Conservation (phyloP, 2,329 filamentous ascomycete genomes). For the Penicillium aurantiogriseum region DNA sequence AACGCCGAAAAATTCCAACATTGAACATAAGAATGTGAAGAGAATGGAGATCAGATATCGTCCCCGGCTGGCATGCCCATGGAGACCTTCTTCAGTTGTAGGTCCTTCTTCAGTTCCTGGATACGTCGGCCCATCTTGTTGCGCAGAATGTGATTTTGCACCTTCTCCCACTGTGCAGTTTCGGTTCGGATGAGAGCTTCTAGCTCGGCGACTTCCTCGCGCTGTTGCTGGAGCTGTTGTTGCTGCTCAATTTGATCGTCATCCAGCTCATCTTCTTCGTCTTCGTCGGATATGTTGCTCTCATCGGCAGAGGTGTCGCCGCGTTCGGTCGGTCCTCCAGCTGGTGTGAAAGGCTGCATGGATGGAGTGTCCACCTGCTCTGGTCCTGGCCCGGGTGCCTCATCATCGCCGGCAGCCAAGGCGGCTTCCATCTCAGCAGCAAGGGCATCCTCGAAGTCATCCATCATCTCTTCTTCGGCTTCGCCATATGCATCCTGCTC, state of each 20-base stretch:
- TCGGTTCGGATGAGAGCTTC: slow-evolving; percentile 41
- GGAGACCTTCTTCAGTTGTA: slow-evolving; percentile 46
- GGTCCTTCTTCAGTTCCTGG: slow-evolving; percentile 44
- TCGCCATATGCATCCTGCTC: slow-evolving; percentile 53
- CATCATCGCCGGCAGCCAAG: slow-evolving; percentile 41
- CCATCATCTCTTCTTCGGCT: slow-evolving; percentile 45
- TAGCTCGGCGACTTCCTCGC: slow-evolving; percentile 46
- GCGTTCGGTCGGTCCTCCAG: slow-evolving; percentile 16
- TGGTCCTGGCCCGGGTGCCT: slow-evolving; percentile 21
- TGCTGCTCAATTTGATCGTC: slow-evolving; percentile 46
- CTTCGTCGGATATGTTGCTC: slow-evolving; percentile 39
- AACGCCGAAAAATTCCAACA: background rate
- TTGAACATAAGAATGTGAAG: slow-evolving; percentile 29
- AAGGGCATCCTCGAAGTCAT: slow-evolving; percentile 42
- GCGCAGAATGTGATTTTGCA: slow-evolving; percentile 42
- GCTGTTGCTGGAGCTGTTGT: slow-evolving; percentile 44
- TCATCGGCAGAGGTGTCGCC: slow-evolving; percentile 44
- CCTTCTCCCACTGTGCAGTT: slow-evolving; percentile 41
- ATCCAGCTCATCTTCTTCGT: slow-evolving; percentile 40
- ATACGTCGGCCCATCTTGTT: slow-evolving; percentile 46
- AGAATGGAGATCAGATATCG: slow-evolving; percentile 24
- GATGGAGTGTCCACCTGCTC: slow-evolving; percentile 36
- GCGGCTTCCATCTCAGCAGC: slow-evolving; percentile 47
- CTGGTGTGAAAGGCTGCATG: slow-evolving; percentile 32
- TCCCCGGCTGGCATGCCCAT: slow-evolving; percentile 39